phyloP scores from a whole-genome alignment of 306 rosid genomes.

The Pyrus communis region DNA sequence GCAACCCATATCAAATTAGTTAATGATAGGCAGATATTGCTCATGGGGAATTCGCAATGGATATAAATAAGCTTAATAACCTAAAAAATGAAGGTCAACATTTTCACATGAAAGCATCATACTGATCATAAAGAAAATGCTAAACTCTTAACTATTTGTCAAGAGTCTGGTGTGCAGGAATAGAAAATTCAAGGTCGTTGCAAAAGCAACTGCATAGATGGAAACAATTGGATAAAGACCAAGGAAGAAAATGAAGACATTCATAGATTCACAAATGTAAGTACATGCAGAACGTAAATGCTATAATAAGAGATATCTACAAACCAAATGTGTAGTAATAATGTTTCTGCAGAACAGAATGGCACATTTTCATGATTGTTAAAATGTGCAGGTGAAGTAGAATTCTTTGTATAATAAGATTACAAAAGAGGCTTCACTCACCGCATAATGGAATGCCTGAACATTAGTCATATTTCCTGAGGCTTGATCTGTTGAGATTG shows the following conservation, averaged over 20 bases:
- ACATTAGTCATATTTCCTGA: constrained; percentile 48
- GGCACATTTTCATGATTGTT: neutral
- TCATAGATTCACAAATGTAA: neutral
- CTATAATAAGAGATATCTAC: neutral
- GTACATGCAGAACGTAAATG: neutral
- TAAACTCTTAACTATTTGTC: neutral
- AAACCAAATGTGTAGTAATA: neutral
- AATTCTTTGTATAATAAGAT: neutral
- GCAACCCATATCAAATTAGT: constrained; percentile 6
- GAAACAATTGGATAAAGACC: neutral
- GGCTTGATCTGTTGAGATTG: constrained; percentile 57
- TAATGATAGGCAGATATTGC: neutral
- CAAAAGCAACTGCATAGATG: neutral
- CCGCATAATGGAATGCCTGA: constrained; percentile 84
- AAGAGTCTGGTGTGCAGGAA: neutral
- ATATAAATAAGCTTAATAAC: neutral
- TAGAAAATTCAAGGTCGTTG: neutral
- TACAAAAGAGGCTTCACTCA: constrained; percentile 40
- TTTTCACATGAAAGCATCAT: constrained; percentile 7
- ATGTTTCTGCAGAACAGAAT: neutral
- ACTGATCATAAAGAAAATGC: neutral
- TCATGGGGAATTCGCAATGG: neutral
- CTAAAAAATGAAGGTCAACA: neutral
- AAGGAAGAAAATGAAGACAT: neutral
- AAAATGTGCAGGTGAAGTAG: neutral